Percentiles rank a stretch among this genome's conserved stretches.
phyloP scores from a whole-genome alignment of 2,329 filamentous ascomycete species.

The Botrytis sinoallii region DNA sequence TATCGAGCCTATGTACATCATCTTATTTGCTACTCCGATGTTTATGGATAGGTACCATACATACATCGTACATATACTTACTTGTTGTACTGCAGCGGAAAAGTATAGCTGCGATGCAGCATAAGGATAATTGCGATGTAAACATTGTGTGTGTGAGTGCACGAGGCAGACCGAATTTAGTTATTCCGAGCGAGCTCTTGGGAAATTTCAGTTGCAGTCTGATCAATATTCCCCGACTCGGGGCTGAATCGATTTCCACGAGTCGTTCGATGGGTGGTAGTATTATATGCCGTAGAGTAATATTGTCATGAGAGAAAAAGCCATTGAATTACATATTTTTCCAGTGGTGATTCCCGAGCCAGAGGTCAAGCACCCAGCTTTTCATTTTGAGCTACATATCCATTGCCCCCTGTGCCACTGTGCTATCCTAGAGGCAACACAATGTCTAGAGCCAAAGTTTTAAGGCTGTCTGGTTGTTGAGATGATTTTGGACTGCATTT shows the following conservation, averaged over 20 bases:
- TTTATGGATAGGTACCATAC: not conserved
- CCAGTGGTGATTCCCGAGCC: slow-evolving; percentile 7
- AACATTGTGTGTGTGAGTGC: not conserved
- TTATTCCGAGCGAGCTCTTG: slow-evolving; percentile 9
- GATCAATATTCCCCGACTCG: not conserved
- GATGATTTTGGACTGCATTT: not conserved
- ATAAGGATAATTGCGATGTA: not conserved
- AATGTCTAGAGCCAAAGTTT: slow-evolving; percentile 6
- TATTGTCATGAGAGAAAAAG: not conserved
- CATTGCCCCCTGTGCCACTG: not conserved
- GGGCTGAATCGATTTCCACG: slow-evolving; percentile 18
- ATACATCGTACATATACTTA: not conserved
- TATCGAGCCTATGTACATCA: not conserved
- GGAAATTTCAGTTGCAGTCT: not conserved
- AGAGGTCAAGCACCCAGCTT: slow-evolving; percentile 1
- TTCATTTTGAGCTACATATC: slow-evolving; percentile 1
- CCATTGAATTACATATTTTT: not conserved
- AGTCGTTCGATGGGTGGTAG: slow-evolving; percentile 7
- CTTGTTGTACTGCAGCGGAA: slow-evolving; percentile 16
- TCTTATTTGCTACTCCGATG: slow-evolving; percentile 10
- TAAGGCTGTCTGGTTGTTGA: not conserved
- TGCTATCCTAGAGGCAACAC: slow-evolving; percentile 1
- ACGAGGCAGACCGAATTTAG: not conserved
- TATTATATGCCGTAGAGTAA: not conserved
- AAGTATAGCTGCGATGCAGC: slow-evolving; percentile 5